Evolutionary conservation across 257 asterid species (phyloP), one percentile per base, ranked within the genome.

Genomic region (Solanum pimpinellifolium): DNA sequence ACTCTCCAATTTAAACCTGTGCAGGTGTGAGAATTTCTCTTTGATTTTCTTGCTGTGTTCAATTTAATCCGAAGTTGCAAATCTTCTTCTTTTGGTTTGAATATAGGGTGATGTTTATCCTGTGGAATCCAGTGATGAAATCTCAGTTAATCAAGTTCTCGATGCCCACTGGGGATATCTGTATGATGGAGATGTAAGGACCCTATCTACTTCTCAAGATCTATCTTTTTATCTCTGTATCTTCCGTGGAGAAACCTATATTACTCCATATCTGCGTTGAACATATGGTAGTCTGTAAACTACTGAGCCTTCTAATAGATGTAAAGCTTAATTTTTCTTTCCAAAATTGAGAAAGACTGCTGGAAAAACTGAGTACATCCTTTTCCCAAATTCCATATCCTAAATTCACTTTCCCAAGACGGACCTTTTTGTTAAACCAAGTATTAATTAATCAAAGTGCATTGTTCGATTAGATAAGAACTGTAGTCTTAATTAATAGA

Each of bases 141-240:
- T 92, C 86, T 87, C 86, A 16, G 82, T 86, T 33, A 90, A 90
- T 93, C 93, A 90, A 94, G 93, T 95, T 86, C 97, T 95, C 56
- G 98, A 95, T 89, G 98, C 98, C 80, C 89, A 95, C 89, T 95
- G 98, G 98, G 98, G 98, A 88, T 93, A 93, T 89, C 95, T 95
- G 86, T 90, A 93, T 68, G 92, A 93, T 66, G 93, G 88, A 86
- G 98, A 95, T 88, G 98, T 95, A 94, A 94, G 95, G 88, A 90
- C 84, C 75, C 74, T 42, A 80, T 44, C 85, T 60, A 25, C 23
- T 86, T 42, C 56, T 27, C 77, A 52, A 20, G 65, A 35, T 86
- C 77, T 18, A 31, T 81, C 31, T 18, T 23, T 49, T 81, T 20
- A 59, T 66, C 85, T 72, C 87, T 86, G 42, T 27, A 21, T 25